These are phyloP conservation scores for Raphanus sativus DNA, from an alignment of 345 rosid species.

Conservation along the genomic window DNA sequence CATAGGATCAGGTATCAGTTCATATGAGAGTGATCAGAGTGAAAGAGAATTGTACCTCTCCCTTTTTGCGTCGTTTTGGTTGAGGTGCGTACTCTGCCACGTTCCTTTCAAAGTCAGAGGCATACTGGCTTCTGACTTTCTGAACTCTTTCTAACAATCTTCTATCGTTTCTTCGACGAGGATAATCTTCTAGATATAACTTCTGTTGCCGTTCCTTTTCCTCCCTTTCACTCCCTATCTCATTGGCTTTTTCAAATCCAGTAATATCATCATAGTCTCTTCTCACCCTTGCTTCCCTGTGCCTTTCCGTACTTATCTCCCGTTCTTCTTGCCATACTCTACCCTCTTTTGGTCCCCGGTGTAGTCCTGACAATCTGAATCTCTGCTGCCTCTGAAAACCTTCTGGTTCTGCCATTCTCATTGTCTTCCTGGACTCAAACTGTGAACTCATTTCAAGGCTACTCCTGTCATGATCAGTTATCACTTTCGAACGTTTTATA, in stretches of 20 bases:
- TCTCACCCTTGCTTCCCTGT: conserved; percentile 53
- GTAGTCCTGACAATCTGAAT: conserved; percentile 39
- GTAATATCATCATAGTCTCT: conserved; percentile 39
- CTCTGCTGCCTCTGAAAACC: conserved; percentile 57
- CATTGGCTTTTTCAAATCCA: conserved; percentile 55
- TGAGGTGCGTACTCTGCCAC: conserved; percentile 57
- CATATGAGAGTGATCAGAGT: too few relatives aligned
- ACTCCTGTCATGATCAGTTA: conserved; percentile 55
- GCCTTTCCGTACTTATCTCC: conserved; percentile 59
- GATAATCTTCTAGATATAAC: conserved; percentile 52
- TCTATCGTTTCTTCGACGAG: conserved; percentile 60
- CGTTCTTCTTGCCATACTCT: conserved; percentile 78
- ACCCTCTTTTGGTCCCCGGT: conserved; percentile 58
- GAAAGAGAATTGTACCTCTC: conserved; percentile 59
- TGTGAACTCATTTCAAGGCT: conserved; percentile 69
- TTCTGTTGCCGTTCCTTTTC: conserved; percentile 77
- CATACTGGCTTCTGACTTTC: conserved; percentile 46
- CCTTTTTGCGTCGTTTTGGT: conserved; percentile 86
- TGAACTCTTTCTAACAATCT: conserved; percentile 65
- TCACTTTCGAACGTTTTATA: conserved; percentile 69
- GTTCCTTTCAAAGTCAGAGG: conserved; percentile 34
- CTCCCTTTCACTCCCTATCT: conserved; percentile 71
- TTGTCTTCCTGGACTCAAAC: conserved; percentile 66
- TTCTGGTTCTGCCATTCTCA: conserved; percentile 72
- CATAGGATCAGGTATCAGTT: neutral